These are phyloP conservation scores for Oryza officinalis DNA, from an alignment of 176 grass and related monocot species.

Conservation along the genomic window DNA sequence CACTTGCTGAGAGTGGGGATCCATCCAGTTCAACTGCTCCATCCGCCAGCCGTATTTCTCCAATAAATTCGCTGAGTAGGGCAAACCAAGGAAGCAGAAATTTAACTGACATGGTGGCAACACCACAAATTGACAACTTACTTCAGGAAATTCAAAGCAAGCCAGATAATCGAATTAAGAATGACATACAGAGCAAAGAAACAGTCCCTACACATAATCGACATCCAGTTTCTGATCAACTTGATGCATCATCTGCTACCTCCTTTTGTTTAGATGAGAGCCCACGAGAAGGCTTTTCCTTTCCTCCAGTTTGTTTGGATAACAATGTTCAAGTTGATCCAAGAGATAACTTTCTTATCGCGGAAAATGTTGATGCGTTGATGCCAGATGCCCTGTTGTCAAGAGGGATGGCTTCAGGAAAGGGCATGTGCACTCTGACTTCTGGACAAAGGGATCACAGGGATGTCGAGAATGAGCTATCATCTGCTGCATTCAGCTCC, in stretches of 20 bases:
- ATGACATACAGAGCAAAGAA: conserved; percentile 62
- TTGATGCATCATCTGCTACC: conserved; percentile 93
- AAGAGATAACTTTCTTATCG: conserved; percentile 72
- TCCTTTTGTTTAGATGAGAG: conserved; percentile 95
- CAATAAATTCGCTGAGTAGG: conserved; percentile 59
- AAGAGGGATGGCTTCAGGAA: conserved; percentile 75
- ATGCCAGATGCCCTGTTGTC: conserved; percentile 85
- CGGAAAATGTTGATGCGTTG: conserved; percentile 64
- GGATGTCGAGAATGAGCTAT: conserved; percentile 86
- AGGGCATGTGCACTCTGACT: conserved; percentile 71
- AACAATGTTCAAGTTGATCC: conserved; percentile 78
- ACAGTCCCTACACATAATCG: conserved; percentile 44
- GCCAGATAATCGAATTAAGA: conserved; percentile 66
- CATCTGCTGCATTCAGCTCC: conserved; percentile 92
- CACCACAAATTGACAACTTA: conserved; percentile 69
- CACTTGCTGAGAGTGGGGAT: conserved; percentile 49
- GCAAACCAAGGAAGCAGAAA: conserved; percentile 66
- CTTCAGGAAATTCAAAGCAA: conserved; percentile 94
- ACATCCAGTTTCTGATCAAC: conserved; percentile 68
- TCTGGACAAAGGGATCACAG: conserved; percentile 69
- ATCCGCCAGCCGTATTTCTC: conserved; percentile 58
- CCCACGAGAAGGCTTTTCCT: conserved; percentile 69
- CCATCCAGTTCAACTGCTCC: conserved; percentile 66
- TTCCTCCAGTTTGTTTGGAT: conserved; percentile 77
- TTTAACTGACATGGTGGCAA: conserved; percentile 46